A percentile compares a stretch with the other conserved stretches of the same genome.
Evolutionary conservation across 208 protist species (phyloP).

Genomic region (Acanthamoeba castellanii): DNA sequence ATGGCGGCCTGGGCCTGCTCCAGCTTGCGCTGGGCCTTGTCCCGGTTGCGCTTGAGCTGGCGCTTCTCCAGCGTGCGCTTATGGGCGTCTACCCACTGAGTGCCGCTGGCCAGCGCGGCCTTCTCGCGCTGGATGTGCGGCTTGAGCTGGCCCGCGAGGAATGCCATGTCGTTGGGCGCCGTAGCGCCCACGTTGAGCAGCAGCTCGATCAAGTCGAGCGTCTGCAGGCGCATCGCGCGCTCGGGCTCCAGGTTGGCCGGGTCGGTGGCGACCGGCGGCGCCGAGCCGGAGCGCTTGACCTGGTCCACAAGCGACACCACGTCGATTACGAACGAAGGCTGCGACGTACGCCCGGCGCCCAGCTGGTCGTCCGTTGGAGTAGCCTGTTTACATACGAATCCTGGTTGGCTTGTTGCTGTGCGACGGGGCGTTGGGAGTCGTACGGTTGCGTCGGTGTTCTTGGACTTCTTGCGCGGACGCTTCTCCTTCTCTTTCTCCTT

Average conservation of each 20-base stretch:
- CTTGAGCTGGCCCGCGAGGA: neutral
- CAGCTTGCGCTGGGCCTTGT: neutral
- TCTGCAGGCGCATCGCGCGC: neutral
- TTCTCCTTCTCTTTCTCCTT: neutral
- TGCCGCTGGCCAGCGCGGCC: neutral
- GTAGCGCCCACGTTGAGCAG: neutral
- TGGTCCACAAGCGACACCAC: neutral
- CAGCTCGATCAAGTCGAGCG: neutral
- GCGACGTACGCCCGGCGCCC: neutral
- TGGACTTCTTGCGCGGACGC: neutral
- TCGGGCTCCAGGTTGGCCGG: neutral
- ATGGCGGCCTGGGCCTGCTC: conserved; percentile 1
- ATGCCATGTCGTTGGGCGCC: neutral
- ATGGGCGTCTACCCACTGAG: neutral
- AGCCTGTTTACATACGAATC: neutral
- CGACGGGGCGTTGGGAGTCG: neutral
- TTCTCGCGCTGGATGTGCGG: neutral
- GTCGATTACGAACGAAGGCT: neutral
- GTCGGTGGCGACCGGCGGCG: neutral
- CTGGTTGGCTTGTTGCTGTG: neutral
- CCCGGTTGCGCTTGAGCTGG: neutral
- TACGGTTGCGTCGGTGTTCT: neutral
- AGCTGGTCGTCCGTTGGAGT: neutral
- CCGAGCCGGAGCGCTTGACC: neutral
- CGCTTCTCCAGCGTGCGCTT: neutral